Conservation (phyloP, 2,329 filamentous ascomycete species). For the Colletotrichum limetticola region DNA sequence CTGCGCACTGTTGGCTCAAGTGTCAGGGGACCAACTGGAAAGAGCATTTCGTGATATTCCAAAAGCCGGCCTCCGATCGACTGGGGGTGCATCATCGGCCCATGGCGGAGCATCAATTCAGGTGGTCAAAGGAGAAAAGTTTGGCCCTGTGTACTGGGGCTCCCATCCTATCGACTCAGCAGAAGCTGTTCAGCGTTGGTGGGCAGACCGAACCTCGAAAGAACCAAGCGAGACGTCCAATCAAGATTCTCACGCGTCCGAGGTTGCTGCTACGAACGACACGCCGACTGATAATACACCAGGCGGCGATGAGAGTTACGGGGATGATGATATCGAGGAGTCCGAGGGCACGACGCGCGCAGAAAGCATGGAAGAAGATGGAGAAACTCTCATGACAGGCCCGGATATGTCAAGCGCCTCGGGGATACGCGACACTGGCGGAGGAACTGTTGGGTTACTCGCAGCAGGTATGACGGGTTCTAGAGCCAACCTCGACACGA, state of each 20-base stretch:
- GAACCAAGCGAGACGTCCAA: neutral
- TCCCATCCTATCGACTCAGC: slow-evolving; percentile 17
- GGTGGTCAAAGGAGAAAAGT: neutral
- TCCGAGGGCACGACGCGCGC: neutral
- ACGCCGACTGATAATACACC: neutral
- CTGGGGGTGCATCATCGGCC: neutral
- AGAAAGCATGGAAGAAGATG: neutral
- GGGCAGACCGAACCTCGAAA: neutral
- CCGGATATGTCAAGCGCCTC: neutral
- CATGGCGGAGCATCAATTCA: neutral
- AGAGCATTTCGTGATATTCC: neutral
- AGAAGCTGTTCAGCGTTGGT: slow-evolving; percentile 3
- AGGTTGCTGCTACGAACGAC: neutral
- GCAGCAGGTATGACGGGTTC: neutral
- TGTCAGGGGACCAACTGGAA: slow-evolving; percentile 7
- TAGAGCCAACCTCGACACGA: neutral
- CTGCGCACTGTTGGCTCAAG: slow-evolving; percentile 5
- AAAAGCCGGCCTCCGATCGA: neutral
- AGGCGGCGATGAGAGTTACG: neutral
- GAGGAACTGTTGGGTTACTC: neutral
- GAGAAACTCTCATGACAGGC: too few species aligned
- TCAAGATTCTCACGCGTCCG: neutral
- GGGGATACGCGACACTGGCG: neutral
- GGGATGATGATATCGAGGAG: neutral
- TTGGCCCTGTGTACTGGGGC: slow-evolving; percentile 24